A percentile compares a stretch with the other conserved stretches of the same genome.
Conservation (phyloP, 306 rosid species). For the Dalbergia cultrata region DNA sequence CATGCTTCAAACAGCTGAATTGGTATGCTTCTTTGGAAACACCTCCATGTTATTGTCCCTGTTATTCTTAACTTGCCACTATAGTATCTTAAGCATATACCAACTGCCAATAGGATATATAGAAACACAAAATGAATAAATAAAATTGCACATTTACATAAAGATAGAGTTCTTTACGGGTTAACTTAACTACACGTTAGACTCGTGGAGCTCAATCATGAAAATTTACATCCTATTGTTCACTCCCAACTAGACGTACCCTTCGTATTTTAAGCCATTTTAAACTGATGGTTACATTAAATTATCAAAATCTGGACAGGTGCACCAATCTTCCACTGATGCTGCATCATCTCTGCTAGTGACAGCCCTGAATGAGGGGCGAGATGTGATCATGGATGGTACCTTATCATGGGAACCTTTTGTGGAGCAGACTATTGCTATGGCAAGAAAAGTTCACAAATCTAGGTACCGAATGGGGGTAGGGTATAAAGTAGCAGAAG, state of each 20-base stretch:
- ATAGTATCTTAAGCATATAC: not conserved
- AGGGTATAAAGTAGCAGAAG: constrained; percentile 76
- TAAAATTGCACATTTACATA: not conserved
- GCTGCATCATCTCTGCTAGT: constrained; percentile 94
- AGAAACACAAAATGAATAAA: not conserved
- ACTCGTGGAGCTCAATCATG: not conserved
- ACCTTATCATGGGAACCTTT: constrained; percentile 95
- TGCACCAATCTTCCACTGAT: constrained; percentile 82
- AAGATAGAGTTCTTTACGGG: not conserved
- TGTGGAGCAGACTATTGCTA: constrained; percentile 77
- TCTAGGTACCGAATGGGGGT: constrained; percentile 83
- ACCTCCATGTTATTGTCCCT: not conserved
- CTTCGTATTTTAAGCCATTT: not conserved
- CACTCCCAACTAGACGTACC: no score
- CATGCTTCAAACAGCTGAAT: constrained; percentile 86
- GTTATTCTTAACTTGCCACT: constrained; percentile 1
- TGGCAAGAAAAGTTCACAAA: constrained; percentile 89
- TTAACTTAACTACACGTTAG: not conserved
- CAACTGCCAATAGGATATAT: not conserved
- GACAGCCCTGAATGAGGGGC: constrained; percentile 85
- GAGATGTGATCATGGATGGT: constrained; percentile 94
- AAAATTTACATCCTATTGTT: no score
- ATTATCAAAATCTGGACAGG: constrained; percentile 52
- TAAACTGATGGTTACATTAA: constrained; percentile 1
- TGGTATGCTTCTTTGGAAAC: constrained; percentile 53